phyloP scores from a whole-genome alignment of 1,139 yeast species.

The Wickerhamomyces sp. region DNA sequence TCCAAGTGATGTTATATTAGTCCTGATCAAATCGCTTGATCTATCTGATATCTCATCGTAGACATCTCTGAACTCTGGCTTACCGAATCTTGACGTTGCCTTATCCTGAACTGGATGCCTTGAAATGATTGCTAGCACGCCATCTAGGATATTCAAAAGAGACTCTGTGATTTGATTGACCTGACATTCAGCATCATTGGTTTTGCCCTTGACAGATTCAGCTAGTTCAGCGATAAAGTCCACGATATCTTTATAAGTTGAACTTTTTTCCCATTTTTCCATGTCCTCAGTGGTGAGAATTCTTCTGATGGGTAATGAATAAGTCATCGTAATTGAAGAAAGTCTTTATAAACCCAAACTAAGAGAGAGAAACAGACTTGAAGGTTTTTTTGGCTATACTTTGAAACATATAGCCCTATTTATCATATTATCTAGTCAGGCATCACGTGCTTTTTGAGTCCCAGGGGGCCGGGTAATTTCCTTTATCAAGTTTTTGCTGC shows the following conservation, averaged over 20 bases:
- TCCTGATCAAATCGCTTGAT: slow-evolving; percentile 26
- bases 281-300: slow-evolving; percentile 60
- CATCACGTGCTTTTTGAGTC: no score
- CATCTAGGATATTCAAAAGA: slow-evolving; percentile 38
- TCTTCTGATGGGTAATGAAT: slow-evolving; percentile 43
- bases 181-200: slow-evolving; percentile 42
- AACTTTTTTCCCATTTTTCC: slow-evolving; percentile 52
- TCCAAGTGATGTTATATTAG: slow-evolving; percentile 17
- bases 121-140: slow-evolving; percentile 41
- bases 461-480: background rate
- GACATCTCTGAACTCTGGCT: slow-evolving; percentile 79
- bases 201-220: slow-evolving; percentile 58
- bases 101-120: slow-evolving; percentile 61
- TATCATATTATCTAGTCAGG: background rate
- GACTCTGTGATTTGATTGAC: slow-evolving; percentile 30
- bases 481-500: background rate
- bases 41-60: slow-evolving; percentile 56
- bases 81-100: slow-evolving; percentile 82
- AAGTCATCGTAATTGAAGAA: slow-evolving; percentile 4
- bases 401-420: no score
- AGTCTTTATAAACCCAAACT: no score
- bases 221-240: slow-evolving; percentile 58
- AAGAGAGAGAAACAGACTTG: no score
- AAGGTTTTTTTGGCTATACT: no score
- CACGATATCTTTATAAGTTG: slow-evolving; percentile 45